Conservation (phyloP, 106 monocot species). For the Dioscorea zingiberensis region DNA sequence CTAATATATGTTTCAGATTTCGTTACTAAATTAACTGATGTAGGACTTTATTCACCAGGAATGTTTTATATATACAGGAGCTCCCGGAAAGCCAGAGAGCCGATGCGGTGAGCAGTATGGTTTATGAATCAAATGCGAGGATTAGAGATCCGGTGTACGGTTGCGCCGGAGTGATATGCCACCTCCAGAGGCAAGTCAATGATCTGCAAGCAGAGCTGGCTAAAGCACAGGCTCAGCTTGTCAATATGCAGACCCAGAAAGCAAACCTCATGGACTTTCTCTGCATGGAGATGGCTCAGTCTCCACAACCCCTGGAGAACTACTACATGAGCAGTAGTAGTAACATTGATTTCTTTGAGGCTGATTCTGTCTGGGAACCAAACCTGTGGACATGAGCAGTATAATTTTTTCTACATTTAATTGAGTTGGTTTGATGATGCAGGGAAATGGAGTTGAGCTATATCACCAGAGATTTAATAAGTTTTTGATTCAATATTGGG, state of each 20-base stretch:
- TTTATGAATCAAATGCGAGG: slow-evolving; percentile 11
- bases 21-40: background rate
- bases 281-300: slow-evolving; percentile 2
- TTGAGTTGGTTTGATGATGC: too few relatives aligned
- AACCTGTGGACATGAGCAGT: too few relatives aligned
- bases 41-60: background rate
- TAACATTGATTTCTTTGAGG: too few relatives aligned
- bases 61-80: background rate
- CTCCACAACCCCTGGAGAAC: too few relatives aligned
- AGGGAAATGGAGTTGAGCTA: too few relatives aligned
- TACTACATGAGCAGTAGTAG: too few relatives aligned
- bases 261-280: background rate
- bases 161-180: slow-evolving; percentile 9
- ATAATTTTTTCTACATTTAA: too few relatives aligned
- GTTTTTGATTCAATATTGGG: too few relatives aligned
- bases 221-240: slow-evolving; percentile 6
- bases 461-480: too few relatives aligned
- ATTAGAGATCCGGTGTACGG: slow-evolving; percentile 17
- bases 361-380: too few relatives aligned
- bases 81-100: slow-evolving; percentile 12
- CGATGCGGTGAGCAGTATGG: slow-evolving; percentile 16
- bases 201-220: slow-evolving; percentile 16
- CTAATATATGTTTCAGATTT: background rate
- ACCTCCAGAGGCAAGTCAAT: slow-evolving; percentile 7
- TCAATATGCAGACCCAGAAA: background rate